Evolutionary conservation across 208 protist genomes (phyloP).

Genomic region (Trichomonas vaginalis): DNA sequence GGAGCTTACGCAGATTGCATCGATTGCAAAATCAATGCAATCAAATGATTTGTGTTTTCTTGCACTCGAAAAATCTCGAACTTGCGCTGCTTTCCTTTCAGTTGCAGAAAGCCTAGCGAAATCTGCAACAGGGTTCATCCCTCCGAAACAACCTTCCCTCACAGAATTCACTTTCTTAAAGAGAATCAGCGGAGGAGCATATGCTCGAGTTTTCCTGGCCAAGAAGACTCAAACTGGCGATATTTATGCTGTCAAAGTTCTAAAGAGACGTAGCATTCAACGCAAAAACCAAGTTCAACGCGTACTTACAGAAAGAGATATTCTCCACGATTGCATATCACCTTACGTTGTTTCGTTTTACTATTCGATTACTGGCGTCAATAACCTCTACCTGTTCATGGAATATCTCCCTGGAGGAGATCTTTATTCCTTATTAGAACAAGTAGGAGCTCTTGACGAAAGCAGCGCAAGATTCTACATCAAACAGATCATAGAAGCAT

Average conservation of each 20-base stretch:
- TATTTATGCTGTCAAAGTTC: constrained; percentile 50
- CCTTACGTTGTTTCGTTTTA: neutral
- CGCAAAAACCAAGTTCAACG: neutral
- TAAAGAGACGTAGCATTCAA: neutral
- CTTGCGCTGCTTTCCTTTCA: neutral
- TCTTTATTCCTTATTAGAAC: neutral
- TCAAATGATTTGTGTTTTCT: neutral
- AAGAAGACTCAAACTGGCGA: constrained; percentile 41
- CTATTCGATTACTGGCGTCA: neutral
- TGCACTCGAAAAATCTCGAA: neutral
- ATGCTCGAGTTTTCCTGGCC: constrained; percentile 45
- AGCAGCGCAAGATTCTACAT: neutral
- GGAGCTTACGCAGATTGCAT: neutral
- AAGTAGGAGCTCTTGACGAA: neutral
- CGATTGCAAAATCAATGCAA: neutral
- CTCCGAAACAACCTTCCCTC: neutral
- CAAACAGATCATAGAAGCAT: neutral
- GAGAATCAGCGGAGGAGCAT: constrained; percentile 49
- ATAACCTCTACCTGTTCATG: neutral
- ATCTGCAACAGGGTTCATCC: neutral
- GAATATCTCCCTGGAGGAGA: neutral
- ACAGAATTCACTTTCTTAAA: constrained; percentile 51
- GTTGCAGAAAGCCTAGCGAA: neutral
- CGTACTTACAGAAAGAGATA: neutral
- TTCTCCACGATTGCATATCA: neutral